Evolutionary conservation across 352 stramenopile genomes (phyloP).

Genomic region (Phytophthora ohioensis): DNA sequence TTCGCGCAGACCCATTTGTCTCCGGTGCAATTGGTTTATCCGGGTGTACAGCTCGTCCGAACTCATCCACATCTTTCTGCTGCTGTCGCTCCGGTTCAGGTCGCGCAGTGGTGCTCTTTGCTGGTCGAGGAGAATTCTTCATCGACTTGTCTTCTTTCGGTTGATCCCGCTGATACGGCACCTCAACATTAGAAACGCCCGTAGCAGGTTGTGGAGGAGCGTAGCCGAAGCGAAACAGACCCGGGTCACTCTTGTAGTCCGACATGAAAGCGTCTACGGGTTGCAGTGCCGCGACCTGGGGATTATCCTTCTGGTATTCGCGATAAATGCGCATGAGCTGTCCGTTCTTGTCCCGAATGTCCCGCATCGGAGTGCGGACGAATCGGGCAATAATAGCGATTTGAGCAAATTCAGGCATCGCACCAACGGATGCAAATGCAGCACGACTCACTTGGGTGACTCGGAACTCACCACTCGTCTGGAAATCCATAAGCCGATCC

Average conservation of each 20-base stretch:
- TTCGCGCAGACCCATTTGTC: slow-evolving; percentile 10
- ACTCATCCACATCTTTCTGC: slow-evolving; percentile 58
- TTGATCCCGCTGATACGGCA: slow-evolving; percentile 66
- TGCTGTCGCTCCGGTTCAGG: slow-evolving; percentile 25
- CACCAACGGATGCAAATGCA: slow-evolving; percentile 68
- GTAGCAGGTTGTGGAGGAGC: slow-evolving; percentile 66
- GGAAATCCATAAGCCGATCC: slow-evolving; percentile 83
- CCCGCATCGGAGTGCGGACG: slow-evolving; percentile 62
- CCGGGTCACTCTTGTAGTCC: slow-evolving; percentile 53
- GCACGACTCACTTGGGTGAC: slow-evolving; percentile 80
- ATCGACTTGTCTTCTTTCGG: slow-evolving; percentile 19
- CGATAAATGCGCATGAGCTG: slow-evolving; percentile 76
- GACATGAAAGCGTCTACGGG: slow-evolving; percentile 56
- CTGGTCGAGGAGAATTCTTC: slow-evolving; percentile 32
- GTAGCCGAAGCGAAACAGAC: slow-evolving; percentile 77
- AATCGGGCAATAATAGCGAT: slow-evolving; percentile 78
- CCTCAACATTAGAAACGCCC: slow-evolving; percentile 55
- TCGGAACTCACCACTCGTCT: slow-evolving; percentile 64
- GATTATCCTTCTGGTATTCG: slow-evolving; percentile 83
- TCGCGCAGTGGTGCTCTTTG: slow-evolving; percentile 6
- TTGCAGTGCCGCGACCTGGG: slow-evolving; percentile 57
- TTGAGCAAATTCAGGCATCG: slow-evolving; percentile 82
- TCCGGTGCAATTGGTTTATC: slow-evolving; percentile 18
- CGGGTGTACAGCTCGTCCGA: slow-evolving; percentile 51
- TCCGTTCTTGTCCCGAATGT: slow-evolving; percentile 82